Percentiles rank a stretch among this genome's conserved stretches.
Evolutionary conservation across 2,329 filamentous ascomycete genomes (phyloP).

Genomic region (Amauroascus verrucosus): DNA sequence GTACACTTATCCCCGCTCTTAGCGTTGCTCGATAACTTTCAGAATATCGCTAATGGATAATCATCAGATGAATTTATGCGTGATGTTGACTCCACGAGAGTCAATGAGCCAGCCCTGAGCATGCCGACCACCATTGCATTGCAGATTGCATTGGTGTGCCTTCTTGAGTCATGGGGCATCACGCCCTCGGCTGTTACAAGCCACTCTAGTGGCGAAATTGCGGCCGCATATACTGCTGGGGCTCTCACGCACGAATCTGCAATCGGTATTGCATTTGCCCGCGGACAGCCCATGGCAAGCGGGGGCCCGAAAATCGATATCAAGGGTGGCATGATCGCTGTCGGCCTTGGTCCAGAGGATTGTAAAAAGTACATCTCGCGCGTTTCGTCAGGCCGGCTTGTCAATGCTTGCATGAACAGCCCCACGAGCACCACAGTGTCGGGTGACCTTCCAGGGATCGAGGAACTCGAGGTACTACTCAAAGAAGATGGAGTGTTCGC

Average conservation of each 20-base stretch:
- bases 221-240: conserved; percentile 20
- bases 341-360: conserved; percentile 5
- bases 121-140: conserved; percentile 21
- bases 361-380: background rate
- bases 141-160: conserved; percentile 20
- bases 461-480: conserved; percentile 13
- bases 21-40: no score
- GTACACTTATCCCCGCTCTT: no score
- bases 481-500: conserved; percentile 10
- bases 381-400: background rate
- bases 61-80: conserved; percentile 5
- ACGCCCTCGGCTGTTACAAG: conserved; percentile 16
- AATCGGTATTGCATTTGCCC: conserved; percentile 16
- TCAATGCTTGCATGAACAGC: conserved; percentile 34
- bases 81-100: background rate
- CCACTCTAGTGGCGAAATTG: conserved; percentile 23
- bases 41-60: no score
- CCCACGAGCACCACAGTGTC: conserved; percentile 37
- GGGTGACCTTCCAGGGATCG: conserved; percentile 32
- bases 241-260: conserved; percentile 12
- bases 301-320: background rate
- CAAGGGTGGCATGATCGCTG: conserved; percentile 13
- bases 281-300: conserved; percentile 5
- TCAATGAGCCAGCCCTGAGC: conserved; percentile 3
- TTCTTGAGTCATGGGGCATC: conserved; percentile 16